phyloP scores from a whole-genome alignment of 2,329 filamentous ascomycete species.

The Penicillium expansum region DNA sequence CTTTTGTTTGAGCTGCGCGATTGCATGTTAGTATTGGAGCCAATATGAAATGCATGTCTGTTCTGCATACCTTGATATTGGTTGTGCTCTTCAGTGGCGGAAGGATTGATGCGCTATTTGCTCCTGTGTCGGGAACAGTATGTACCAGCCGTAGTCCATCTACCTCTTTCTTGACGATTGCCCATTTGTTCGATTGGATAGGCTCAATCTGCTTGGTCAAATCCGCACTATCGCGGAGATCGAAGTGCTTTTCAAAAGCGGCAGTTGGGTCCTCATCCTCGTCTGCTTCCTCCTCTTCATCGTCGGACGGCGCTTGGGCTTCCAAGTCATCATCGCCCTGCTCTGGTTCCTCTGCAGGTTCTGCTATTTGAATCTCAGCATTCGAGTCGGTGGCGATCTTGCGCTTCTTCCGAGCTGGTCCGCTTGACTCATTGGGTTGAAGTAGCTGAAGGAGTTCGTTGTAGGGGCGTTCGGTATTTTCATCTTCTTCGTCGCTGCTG shows the following conservation, averaged over 20 bases:
- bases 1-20: conserved; percentile 68
- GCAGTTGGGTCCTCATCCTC: conserved; percentile 53
- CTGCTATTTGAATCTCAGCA: conserved; percentile 23
- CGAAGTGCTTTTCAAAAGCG: conserved; percentile 80
- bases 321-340: conserved; percentile 44
- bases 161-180: conserved; percentile 39
- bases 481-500: conserved; percentile 46
- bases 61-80: conserved; percentile 36
- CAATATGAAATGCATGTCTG: not conserved
- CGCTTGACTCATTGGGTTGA: conserved; percentile 42
- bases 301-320: conserved; percentile 50
- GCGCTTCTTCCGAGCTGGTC: conserved; percentile 52
- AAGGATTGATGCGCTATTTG: conserved; percentile 24
- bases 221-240: conserved; percentile 61
- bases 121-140: conserved; percentile 30
- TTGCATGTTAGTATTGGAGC: conserved; percentile 11
- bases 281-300: conserved; percentile 39
- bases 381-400: conserved; percentile 46
- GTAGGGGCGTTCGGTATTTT: conserved; percentile 48
- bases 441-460: conserved; percentile 57
- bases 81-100: conserved; percentile 32
- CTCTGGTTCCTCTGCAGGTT: conserved; percentile 26
- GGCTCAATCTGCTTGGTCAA: conserved; percentile 53
- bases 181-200: conserved; percentile 51
- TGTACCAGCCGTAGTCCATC: conserved; percentile 33